phyloP scores from a whole-genome alignment of 306 rosid species.

The Cotoneaster glaucophyllus region DNA sequence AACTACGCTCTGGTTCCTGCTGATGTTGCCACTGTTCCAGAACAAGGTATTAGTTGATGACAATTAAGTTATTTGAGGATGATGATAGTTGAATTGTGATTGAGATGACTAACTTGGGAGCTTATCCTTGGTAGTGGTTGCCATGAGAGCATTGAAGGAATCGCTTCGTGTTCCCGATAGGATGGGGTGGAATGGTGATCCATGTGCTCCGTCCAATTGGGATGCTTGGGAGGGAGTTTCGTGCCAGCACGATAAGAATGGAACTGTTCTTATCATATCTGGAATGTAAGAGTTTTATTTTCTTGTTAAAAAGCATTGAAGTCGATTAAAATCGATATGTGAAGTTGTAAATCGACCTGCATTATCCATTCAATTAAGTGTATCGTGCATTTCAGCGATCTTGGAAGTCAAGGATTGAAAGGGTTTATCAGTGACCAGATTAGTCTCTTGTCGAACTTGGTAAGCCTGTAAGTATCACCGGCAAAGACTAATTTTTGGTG shows the following conservation, averaged over 20 bases:
- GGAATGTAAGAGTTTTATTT: conserved; percentile 58
- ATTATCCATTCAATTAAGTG: neutral
- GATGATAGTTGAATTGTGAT: neutral
- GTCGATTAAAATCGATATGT: neutral
- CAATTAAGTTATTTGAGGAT: neutral
- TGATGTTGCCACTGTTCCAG: conserved; percentile 72
- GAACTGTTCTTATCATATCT: conserved; percentile 56
- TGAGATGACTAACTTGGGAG: neutral
- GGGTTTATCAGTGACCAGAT: conserved; percentile 76
- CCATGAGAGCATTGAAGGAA: conserved; percentile 84
- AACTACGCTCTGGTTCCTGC: conserved; percentile 81
- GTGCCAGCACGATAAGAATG: conserved; percentile 56
- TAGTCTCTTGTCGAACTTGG: conserved; percentile 78
- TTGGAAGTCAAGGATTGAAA: conserved; percentile 94
- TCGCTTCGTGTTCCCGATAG: conserved; percentile 80
- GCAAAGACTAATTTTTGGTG: conserved; percentile 1
- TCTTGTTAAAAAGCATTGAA: neutral
- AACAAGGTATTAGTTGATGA: conserved; percentile 49
- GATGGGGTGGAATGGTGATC: conserved; percentile 99
- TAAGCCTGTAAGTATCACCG: conserved; percentile 88
- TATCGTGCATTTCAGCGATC: conserved; percentile 52
- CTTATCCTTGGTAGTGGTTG: conserved; percentile 39
- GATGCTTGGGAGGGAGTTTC: conserved; percentile 99
- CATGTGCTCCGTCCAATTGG: conserved; percentile 94
- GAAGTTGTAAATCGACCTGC: neutral